Evolutionary conservation across 495 filamentous ascomycete genomes (phyloP), one percentile per base, ranked within the genome.

Genomic region (Penicillium bialowiezense): DNA sequence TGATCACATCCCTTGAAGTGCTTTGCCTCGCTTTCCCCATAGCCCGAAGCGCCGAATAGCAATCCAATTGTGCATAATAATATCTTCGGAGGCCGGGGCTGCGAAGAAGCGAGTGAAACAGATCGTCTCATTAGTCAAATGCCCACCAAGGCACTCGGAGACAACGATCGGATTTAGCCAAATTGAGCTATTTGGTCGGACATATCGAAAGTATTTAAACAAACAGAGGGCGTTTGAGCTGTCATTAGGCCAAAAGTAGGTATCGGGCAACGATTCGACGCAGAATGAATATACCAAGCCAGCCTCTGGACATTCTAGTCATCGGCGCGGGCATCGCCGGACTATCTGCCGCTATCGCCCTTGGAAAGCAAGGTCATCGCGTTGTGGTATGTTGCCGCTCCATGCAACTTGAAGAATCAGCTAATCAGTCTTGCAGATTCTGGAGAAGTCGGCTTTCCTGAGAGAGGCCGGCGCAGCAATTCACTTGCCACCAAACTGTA

Each of bases 401-500:
- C 3, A 31, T 24, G 21, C 32, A 33, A 23, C 26, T 28, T 20
- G 15, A 1, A 28, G 10, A 24, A 2, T 8, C n/a, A n/a, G 34
- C 18, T 29, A 18, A 8, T 33, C 36, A 29, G 20, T 35, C 9
- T 26, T 0, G 4, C 29, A 79, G 44, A 72, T 84, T 20, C 66
- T 73, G 41, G 79, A 84, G 51, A 77, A 73, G 18, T 77, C 72
- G 1, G 51, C 17, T 3, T 78, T 82, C 56, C 59, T 71, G n/a
- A 77, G 67, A 31, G 79, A 83, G 52, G 67, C 78, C 6, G 80
- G 80, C 2, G 80, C 80, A 2, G 79, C 78, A 13, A 77, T 84
- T 42, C 63, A 71, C 17, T 20, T 77, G 5, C 69, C 71, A 0
- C 78, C 78, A 1, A 82, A 83, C 41, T 76, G 71, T 12, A 70